These are phyloP conservation scores for Asterochloris erici DNA, from an alignment of 139 green algal species.

Conservation along the genomic window DNA sequence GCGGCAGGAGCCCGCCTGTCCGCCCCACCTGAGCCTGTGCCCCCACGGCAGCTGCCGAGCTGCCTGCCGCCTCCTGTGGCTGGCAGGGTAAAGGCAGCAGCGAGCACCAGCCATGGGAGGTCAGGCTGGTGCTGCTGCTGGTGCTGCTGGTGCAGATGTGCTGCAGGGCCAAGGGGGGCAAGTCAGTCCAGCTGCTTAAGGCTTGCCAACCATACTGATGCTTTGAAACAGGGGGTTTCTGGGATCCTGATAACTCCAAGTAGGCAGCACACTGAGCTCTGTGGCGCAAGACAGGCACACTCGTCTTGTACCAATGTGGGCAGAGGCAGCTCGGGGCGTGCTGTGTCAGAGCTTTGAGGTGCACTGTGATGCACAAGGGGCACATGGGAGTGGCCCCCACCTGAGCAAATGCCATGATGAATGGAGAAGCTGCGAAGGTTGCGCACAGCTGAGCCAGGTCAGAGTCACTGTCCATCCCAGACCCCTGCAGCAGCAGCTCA, in stretches of 20 bases:
- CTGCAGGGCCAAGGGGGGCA: not conserved
- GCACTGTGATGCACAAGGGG: not conserved
- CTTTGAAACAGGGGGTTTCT: not conserved
- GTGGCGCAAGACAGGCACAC: not conserved
- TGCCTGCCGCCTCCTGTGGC: not conserved
- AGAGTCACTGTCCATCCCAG: conserved; percentile 7
- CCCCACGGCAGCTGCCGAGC: not conserved
- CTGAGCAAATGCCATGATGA: conserved; percentile 63
- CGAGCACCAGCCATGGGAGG: no score
- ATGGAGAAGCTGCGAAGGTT: conserved; percentile 67
- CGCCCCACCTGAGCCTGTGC: no score
- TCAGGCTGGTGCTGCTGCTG: no score
- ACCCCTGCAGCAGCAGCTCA: no score
- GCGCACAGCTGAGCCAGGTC: conserved; percentile 64
- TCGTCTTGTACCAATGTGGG: not conserved
- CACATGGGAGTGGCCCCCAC: not conserved
- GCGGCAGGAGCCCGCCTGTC: no score
- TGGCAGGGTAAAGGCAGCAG: conserved; percentile 1
- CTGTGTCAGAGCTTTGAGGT: not conserved
- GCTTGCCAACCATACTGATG: not conserved
- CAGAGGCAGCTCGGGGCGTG: not conserved
- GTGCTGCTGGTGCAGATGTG: not conserved
- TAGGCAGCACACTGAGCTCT: not conserved
- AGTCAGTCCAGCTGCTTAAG: not conserved
- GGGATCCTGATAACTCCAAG: not conserved